Percentiles rank a stretch among this genome's conserved stretches.
These are phyloP conservation scores for Cutaneotrichosporon sp. DNA, from an alignment of 1,284 basidiomycete species.

Conservation along the genomic window DNA sequence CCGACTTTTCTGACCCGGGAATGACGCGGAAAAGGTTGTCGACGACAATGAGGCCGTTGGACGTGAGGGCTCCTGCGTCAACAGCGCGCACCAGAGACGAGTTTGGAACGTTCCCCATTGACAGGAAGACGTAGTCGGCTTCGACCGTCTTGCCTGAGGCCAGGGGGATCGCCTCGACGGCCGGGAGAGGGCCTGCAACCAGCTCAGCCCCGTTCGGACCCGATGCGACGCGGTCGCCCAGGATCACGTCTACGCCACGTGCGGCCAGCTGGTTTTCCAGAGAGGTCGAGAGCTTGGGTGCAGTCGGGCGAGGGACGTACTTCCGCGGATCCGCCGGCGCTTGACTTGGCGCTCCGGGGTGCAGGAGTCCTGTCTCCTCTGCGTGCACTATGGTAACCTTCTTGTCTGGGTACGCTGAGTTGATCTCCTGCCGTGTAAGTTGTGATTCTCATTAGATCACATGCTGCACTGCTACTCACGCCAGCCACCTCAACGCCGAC, in stretches of 20 bases:
- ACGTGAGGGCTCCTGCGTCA: constrained; percentile 38
- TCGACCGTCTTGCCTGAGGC: constrained; percentile 36
- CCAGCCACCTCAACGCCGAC: constrained; percentile 52
- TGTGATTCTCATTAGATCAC: too few species aligned
- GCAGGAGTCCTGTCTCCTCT: constrained; percentile 20
- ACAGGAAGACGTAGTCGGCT: constrained; percentile 50
- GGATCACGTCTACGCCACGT: constrained; percentile 41
- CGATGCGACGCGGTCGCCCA: constrained; percentile 22
- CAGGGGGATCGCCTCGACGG: constrained; percentile 32
- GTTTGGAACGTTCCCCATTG: constrained; percentile 49
- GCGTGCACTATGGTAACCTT: constrained; percentile 32
- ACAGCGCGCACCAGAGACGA: constrained; percentile 35
- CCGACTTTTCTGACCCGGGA: constrained; percentile 15
- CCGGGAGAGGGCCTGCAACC: constrained; percentile 22
- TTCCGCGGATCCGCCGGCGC: background rate
- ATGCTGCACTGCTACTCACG: too few species aligned
- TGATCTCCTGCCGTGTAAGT: background rate
- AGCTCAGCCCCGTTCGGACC: constrained; percentile 24
- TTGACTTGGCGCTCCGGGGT: constrained; percentile 5
- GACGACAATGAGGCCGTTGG: constrained; percentile 38
- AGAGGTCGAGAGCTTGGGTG: constrained; percentile 29
- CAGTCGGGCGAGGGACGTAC: constrained; percentile 24
- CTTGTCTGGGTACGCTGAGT: constrained; percentile 26
- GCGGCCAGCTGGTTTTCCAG: constrained; percentile 36
- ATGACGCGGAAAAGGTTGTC: constrained; percentile 36